Evolutionary conservation across 768 basidiomycete species (phyloP).

Genomic region (Pulveroboletus sp.): DNA sequence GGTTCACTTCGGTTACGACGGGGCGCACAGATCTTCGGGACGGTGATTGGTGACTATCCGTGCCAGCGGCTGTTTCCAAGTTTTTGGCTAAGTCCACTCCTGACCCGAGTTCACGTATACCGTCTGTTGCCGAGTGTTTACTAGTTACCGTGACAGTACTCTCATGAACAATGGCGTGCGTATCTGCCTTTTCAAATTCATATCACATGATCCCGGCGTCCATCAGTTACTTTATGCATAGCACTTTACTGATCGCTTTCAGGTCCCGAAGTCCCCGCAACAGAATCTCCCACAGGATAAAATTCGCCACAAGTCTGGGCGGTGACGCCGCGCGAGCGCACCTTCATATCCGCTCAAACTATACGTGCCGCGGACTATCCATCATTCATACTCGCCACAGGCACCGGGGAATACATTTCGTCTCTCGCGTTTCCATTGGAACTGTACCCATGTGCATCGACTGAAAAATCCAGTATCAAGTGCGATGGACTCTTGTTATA

Average conservation of each 20-base stretch:
- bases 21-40: no score
- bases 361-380: conserved; percentile 24
- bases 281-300: conserved; percentile 4
- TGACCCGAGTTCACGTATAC: not conserved
- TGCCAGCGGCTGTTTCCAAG: not conserved
- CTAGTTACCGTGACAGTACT: not conserved
- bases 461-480: conserved; percentile 1
- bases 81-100: not conserved
- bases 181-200: not conserved
- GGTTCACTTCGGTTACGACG: not conserved
- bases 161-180: no score
- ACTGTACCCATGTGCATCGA: conserved; percentile 17
- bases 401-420: conserved; percentile 24
- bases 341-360: conserved; percentile 32
- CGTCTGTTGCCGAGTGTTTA: not conserved
- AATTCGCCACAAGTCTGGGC: conserved; percentile 3
- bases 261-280: not conserved
- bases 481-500: no score
- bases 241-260: conserved; percentile 5
- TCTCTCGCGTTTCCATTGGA: conserved; percentile 23
- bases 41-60: not conserved
- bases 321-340: conserved; percentile 13
- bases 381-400: conserved; percentile 28
- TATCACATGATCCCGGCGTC: not conserved
- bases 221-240: conserved; percentile 4